These are phyloP conservation scores for grape (Vitis vinifera) DNA, from an alignment of 164 flowering plant genomes.

Conservation along the genomic window DNA sequence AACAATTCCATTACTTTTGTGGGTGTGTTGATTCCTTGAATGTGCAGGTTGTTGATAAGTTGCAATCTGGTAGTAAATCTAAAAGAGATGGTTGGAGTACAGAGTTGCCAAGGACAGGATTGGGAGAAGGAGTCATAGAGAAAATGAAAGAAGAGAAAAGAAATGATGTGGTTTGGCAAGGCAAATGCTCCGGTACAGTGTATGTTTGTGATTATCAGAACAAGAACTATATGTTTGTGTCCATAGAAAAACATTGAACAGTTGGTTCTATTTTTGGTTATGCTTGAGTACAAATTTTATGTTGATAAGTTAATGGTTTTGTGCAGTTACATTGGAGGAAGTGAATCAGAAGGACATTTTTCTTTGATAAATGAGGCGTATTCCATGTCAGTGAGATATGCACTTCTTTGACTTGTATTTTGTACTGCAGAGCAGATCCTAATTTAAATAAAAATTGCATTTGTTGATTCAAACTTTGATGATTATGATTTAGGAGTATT, in stretches of 20 bases:
- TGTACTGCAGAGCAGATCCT: not conserved
- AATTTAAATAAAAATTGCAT: not conserved
- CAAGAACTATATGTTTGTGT: not conserved
- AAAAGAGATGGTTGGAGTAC: conserved; percentile 73
- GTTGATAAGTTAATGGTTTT: conserved; percentile 7
- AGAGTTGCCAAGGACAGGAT: conserved; percentile 67
- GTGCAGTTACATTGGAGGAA: conserved; percentile 90
- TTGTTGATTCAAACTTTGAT: not conserved
- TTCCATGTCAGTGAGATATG: conserved; percentile 83
- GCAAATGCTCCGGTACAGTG: conserved; percentile 99
- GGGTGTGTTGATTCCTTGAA: not conserved
- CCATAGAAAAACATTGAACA: not conserved
- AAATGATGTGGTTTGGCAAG: conserved; percentile 86
- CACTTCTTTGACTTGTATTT: not conserved
- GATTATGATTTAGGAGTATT: not conserved
- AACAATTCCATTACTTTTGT: not conserved
- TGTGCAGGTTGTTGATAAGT: conserved; percentile 76
- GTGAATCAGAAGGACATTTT: conserved; percentile 86
- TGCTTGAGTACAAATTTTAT: not conserved
- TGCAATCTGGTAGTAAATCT: conserved; percentile 73
- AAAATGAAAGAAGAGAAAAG: conserved; percentile 63
- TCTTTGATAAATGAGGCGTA: conserved; percentile 90
- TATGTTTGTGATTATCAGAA: conserved; percentile 44
- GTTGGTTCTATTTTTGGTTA: not conserved
- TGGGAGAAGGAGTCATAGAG: conserved; percentile 62